Conservation (phyloP, 306 rosid species). For the Lupinus albus region DNA sequence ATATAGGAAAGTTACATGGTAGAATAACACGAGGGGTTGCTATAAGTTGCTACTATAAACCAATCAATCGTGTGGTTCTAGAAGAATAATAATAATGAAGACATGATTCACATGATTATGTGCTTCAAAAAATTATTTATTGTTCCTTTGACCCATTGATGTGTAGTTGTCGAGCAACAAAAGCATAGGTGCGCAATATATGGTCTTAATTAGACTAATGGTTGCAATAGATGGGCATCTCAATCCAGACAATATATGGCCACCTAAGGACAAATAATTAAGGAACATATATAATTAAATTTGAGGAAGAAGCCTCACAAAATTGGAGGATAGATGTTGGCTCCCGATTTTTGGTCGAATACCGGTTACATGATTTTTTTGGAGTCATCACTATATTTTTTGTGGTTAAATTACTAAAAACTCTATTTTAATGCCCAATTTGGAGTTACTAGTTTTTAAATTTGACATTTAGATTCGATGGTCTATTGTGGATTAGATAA, state of each 20-base stretch:
- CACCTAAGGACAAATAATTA: slow-evolving; percentile 34
- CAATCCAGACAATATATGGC: not conserved
- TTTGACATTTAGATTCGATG: too few relatives aligned
- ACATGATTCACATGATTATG: slow-evolving; percentile 25
- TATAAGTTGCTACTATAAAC: slow-evolving; percentile 8
- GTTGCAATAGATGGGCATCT: slow-evolving; percentile 27
- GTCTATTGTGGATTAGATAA: too few relatives aligned
- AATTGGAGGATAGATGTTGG: too few relatives aligned
- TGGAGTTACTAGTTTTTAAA: too few relatives aligned
- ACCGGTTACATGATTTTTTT: too few relatives aligned
- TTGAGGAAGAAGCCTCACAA: slow-evolving; percentile 20
- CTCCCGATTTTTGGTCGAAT: too few relatives aligned
- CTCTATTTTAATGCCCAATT: too few relatives aligned
- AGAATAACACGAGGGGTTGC: not conserved
- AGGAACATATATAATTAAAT: slow-evolving; percentile 21
- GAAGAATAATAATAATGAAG: not conserved
- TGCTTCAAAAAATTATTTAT: slow-evolving; percentile 18
- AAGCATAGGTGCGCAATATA: slow-evolving; percentile 28
- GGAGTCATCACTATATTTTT: too few relatives aligned
- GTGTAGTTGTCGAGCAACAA: slow-evolving; percentile 30
- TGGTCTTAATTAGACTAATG: not conserved
- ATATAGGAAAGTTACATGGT: slow-evolving; percentile 27
- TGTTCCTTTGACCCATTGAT: slow-evolving; percentile 31
- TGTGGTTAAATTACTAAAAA: too few relatives aligned
- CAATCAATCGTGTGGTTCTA: slow-evolving; percentile 21